These are phyloP conservation scores for Podosphaera aphanis DNA, from an alignment of 2,329 filamentous ascomycete genomes.

Conservation along the genomic window DNA sequence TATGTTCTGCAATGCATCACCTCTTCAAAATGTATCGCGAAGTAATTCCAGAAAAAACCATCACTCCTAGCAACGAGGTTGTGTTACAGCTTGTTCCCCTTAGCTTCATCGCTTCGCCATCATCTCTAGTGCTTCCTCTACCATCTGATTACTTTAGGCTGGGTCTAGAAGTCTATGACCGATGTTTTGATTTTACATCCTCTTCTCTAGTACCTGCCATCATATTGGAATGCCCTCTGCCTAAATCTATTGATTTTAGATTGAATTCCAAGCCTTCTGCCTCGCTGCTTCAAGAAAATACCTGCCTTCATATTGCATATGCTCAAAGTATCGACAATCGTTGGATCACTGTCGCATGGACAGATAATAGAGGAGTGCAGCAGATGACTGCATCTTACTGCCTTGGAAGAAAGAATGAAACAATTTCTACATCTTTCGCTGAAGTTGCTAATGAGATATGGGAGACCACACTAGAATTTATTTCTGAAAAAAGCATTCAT, in stretches of 20 bases:
- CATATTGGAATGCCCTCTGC: slow-evolving; percentile 44
- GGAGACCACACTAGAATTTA: slow-evolving; percentile 52
- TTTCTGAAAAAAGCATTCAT: slow-evolving; percentile 43
- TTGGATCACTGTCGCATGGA: slow-evolving; percentile 66
- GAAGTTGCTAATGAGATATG: slow-evolving; percentile 56
- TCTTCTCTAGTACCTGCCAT: slow-evolving; percentile 44
- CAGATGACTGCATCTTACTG: slow-evolving; percentile 55
- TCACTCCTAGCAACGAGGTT: slow-evolving; percentile 34
- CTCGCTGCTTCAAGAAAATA: slow-evolving; percentile 55
- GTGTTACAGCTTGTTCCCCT: slow-evolving; percentile 55
- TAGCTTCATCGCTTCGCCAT: slow-evolving; percentile 39
- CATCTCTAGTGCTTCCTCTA: slow-evolving; percentile 36
- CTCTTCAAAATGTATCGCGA: slow-evolving; percentile 42
- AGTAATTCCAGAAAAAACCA: slow-evolving; percentile 24
- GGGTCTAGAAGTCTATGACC: slow-evolving; percentile 56
- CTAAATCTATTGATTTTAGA: slow-evolving; percentile 54
- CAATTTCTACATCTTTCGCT: slow-evolving; percentile 27
- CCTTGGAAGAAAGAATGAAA: slow-evolving; percentile 33
- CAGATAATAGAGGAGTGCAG: slow-evolving; percentile 49
- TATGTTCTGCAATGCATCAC: slow-evolving; percentile 50
- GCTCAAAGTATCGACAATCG: slow-evolving; percentile 49
- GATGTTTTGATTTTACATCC: slow-evolving; percentile 36
- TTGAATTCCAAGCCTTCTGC: slow-evolving; percentile 41
- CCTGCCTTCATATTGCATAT: slow-evolving; percentile 60
- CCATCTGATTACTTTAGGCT: slow-evolving; percentile 35